Percentiles rank a stretch among this genome's conserved stretches.
Evolutionary conservation across 2,329 filamentous ascomycete genomes (phyloP).

Genomic region (Penicillium sp.): DNA sequence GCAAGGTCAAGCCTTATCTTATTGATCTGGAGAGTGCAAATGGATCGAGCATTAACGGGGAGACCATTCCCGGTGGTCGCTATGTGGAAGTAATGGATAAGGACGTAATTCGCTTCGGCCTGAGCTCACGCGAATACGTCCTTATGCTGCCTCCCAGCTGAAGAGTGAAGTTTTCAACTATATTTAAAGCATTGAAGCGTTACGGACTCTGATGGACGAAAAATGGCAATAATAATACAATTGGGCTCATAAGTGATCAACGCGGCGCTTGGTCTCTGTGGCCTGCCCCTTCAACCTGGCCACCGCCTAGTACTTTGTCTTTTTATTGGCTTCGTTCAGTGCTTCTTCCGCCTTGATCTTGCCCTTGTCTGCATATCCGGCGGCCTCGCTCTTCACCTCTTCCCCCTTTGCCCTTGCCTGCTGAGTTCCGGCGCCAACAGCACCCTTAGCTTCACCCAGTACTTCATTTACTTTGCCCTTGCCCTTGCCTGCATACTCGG

Average conservation of each 20-base stretch:
- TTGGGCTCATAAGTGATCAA: conserved; percentile 1
- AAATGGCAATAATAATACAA: conserved; percentile 3
- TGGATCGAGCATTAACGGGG: conserved; percentile 78
- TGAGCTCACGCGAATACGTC: conserved; percentile 91
- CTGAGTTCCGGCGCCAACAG: conserved; percentile 41
- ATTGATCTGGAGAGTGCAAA: conserved; percentile 94
- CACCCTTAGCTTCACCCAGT: conserved; percentile 29
- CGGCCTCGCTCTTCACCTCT: conserved; percentile 32
- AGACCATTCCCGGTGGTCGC: conserved; percentile 68
- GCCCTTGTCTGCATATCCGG: conserved; percentile 30
- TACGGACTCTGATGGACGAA: neutral
- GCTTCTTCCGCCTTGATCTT: conserved; percentile 37
- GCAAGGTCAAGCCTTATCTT: conserved; percentile 78
- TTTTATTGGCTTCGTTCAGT: conserved; percentile 27
- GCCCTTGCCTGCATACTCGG: conserved; percentile 31
- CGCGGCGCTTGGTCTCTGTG: conserved; percentile 21
- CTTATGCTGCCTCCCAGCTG: conserved; percentile 67
- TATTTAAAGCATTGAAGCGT: neutral
- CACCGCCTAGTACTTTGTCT: conserved; percentile 23
- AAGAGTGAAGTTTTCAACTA: neutral
- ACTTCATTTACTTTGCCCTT: conserved; percentile 36
- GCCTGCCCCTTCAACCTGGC: conserved; percentile 27
- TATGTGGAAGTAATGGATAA: conserved; percentile 85
- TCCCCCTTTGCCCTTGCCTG: conserved; percentile 47
- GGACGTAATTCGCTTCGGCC: conserved; percentile 84